phyloP scores from a whole-genome alignment of 129 eudicot species.

The Mikania micrantha region DNA sequence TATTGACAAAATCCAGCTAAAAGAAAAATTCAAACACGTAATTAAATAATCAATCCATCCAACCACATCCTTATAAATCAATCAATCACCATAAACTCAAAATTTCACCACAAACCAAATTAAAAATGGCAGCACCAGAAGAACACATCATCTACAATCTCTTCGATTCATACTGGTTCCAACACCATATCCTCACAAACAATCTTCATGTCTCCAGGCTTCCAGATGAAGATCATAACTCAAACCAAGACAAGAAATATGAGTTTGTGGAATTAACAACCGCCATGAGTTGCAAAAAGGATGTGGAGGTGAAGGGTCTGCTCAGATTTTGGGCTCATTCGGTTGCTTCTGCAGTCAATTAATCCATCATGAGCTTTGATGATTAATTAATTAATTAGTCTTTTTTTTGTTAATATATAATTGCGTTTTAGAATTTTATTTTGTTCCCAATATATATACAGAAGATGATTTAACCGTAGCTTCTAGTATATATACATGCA shows the following conservation, averaged over 20 bases:
- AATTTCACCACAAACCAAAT: not conserved
- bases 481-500: not conserved
- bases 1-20: not conserved
- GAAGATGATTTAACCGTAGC: not conserved
- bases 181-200: slow-evolving; percentile 6
- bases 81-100: not conserved
- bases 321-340: slow-evolving; percentile 20
- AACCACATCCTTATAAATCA: not conserved
- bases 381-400: not conserved
- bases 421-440: not conserved
- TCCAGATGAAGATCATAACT: not conserved
- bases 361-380: not conserved
- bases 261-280: not conserved
- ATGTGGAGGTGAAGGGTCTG: slow-evolving; percentile 14
- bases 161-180: slow-evolving; percentile 24
- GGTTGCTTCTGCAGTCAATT: not conserved
- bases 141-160: slow-evolving; percentile 5
- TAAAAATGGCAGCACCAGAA: slow-evolving; percentile 13
- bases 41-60: too few species aligned
- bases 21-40: not conserved
- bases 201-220: not conserved
- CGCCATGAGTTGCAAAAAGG: not conserved
- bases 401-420: not conserved
- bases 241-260: not conserved
- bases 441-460: not conserved